phyloP scores from a whole-genome alignment of 768 basidiomycete genomes.

The Amanita exitialis region DNA sequence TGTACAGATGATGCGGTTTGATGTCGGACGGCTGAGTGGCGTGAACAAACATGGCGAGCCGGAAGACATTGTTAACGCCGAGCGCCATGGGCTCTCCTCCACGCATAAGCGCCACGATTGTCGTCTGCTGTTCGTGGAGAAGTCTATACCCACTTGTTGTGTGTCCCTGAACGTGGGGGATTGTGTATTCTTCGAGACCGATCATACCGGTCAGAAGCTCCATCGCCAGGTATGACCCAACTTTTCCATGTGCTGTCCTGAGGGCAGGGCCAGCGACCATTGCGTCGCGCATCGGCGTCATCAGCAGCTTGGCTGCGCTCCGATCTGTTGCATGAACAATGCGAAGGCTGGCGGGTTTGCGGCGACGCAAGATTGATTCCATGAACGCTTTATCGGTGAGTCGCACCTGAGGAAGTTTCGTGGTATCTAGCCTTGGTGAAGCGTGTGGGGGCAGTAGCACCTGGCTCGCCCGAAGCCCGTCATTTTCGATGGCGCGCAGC shows the following conservation, averaged over 20 bases:
- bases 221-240: constrained; percentile 8
- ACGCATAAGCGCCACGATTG: constrained; percentile 12
- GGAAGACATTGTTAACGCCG: constrained; percentile 12
- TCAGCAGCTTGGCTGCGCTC: constrained; percentile 14
- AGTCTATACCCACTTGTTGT: constrained; percentile 13
- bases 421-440: constrained; percentile 12
- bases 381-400: constrained; percentile 9
- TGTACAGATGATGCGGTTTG: constrained; percentile 8
- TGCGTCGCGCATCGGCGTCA: constrained; percentile 17
- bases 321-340: constrained; percentile 11
- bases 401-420: constrained; percentile 10
- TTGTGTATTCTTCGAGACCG: constrained; percentile 14
- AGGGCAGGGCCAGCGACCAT: constrained; percentile 11
- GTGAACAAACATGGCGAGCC: constrained; percentile 15
- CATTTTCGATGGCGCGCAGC: constrained; percentile 11
- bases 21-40: constrained; percentile 12
- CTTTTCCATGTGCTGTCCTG: constrained; percentile 7
- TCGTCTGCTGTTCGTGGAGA: constrained; percentile 12
- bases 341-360: constrained; percentile 6
- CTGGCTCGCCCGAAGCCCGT: constrained; percentile 12
- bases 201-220: constrained; percentile 12
- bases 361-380: constrained; percentile 6
- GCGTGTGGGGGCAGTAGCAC: constrained; percentile 12
- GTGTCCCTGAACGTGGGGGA: constrained; percentile 16
- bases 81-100: constrained; percentile 16